Evolutionary conservation across 192 early-diverging fungal species (phyloP), one percentile per base, ranked within the genome.

Genomic region (Lunasporangiospora selenospora): DNA sequence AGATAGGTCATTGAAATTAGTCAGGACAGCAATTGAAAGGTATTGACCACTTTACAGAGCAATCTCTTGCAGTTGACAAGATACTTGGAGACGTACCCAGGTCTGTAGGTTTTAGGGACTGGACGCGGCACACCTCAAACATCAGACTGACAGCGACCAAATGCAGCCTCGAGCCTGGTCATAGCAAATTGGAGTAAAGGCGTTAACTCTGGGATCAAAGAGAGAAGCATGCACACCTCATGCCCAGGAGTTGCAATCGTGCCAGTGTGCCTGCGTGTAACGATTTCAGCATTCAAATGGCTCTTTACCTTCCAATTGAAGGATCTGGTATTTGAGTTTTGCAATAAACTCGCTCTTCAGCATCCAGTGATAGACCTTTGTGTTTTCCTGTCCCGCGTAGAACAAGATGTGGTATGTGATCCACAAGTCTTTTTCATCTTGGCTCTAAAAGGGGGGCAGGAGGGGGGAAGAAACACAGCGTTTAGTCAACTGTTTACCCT

Each of bases 41-140:
- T 41, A 56, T 43, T n/a, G n/a, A 56, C 36, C 40, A 43, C 40
- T 43, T 0, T 16, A 26, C 39, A 42, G 15, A 24, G 31, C 19
- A 12, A 43, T 13, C 47, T 6, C 7, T 21, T 44, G 34, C n/a
- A 27, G 3, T 31, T 13, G 2, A 26, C 10, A 27, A 48, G 15
- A 8, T 23, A 2, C 16, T 43, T 36, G 19, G 27, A 32, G 8
- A 30, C 45, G 53, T 86, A 84, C 87, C 78, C 34, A 86, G 42
- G 43, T 89, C 87, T 6, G 47, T 40, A 19, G 78, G 53, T 26
- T 75, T 65, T 21, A 89, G 65, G 58, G 80, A 82, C 21, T 80
- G 78, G 1, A 84, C 67, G 32, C 82, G 55, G 50, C 83, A 87
- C 50, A 90, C 80, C 73, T 92, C 85, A 65, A 80, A 89, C 29